Evolutionary conservation across 1,139 yeast genomes (phyloP).

Genomic region (Debaryomycetaceae sp.): DNA sequence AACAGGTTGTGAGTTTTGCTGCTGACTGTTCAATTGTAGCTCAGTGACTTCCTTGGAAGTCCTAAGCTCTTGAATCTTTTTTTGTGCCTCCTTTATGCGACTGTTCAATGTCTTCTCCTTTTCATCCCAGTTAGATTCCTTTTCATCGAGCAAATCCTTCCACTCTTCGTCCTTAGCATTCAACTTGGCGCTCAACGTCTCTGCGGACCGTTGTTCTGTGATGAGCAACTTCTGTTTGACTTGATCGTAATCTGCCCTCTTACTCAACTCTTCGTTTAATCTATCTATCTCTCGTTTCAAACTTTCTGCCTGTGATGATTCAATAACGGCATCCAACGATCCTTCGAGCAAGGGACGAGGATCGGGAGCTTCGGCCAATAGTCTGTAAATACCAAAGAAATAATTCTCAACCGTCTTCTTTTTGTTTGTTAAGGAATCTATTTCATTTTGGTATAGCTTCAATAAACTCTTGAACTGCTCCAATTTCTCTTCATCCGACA

Average conservation of each 20-base stretch:
- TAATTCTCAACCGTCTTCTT: conserved; percentile 70
- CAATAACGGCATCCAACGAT: conserved; percentile 64
- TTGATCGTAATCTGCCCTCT: conserved; percentile 75
- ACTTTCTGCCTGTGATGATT: conserved; percentile 51
- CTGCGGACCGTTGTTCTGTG: conserved; percentile 57
- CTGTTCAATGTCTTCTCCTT: conserved; percentile 44
- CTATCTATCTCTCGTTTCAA: conserved; percentile 52
- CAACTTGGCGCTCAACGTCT: conserved; percentile 41
- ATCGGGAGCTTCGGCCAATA: conserved; percentile 88
- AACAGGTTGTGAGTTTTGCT: conserved; percentile 7
- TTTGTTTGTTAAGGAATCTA: conserved; percentile 76
- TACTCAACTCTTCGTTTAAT: conserved; percentile 59
- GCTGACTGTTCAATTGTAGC: conserved; percentile 40
- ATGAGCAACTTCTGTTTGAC: conserved; percentile 59
- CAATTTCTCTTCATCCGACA: conserved; percentile 63
- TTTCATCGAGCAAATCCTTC: conserved; percentile 57
- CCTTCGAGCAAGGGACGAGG: conserved; percentile 79
- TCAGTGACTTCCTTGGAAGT: conserved; percentile 54
- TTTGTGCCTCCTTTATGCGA: conserved; percentile 45
- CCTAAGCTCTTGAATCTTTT: conserved; percentile 51
- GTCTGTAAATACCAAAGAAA: conserved; percentile 71
- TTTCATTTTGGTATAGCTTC: conserved; percentile 83
- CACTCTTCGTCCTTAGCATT: conserved; percentile 64
- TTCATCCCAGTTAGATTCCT: conserved; percentile 56
- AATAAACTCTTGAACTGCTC: conserved; percentile 62